Base-by-base conservation (phyloP, 306 rosid genomes). In the Senna tora region DNA sequence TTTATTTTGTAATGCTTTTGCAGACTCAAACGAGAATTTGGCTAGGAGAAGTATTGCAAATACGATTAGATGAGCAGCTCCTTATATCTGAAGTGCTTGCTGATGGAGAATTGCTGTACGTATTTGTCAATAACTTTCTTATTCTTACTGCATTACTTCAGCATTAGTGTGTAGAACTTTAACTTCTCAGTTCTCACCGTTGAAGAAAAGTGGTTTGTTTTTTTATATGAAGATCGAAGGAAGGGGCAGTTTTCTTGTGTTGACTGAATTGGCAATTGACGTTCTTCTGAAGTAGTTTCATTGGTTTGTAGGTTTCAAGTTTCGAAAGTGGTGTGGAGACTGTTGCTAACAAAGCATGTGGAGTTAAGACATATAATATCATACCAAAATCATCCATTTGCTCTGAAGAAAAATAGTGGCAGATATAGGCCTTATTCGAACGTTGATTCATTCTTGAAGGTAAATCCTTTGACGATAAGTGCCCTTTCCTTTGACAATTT, bases 391-490 rank as follows among this genome's bases (percentile, higher is more conserved):
- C 83, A 73, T 50, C 83, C 86, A 54, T 70, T 79, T 79, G 71
- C 86, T 79, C 71, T 77, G 36, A 42, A 36, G 83, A 77, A 73
- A 64, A 85, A 62, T 68, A 70, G 82, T n/a, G 83, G 84, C 65
- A 85, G 80, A 62, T 85, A 85, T 50, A 82, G 70, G 65, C 89
- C 89, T 17, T 85, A 85, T 77, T 85, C 84, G 14, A 82, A 85
- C 75, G 89, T 85, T n/a, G 89, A 85, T 74, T 85, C 84, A 41
- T 85, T 85, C 74, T 66, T 85, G n/a, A 85, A 85, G 84, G 89
- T 85, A 65, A 41, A 4, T 60, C 36, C 32, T 57, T 60, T 33
- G 15, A 46, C 4, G 12, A 16, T 36, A 36, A 36, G 0, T 45
- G 30, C 15, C 61, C 15, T 41, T 59, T 22, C 46, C 55, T 36